Evolutionary conservation across 2,329 filamentous ascomycete species (phyloP).

Genomic region (Epicoccum sorghinum): DNA sequence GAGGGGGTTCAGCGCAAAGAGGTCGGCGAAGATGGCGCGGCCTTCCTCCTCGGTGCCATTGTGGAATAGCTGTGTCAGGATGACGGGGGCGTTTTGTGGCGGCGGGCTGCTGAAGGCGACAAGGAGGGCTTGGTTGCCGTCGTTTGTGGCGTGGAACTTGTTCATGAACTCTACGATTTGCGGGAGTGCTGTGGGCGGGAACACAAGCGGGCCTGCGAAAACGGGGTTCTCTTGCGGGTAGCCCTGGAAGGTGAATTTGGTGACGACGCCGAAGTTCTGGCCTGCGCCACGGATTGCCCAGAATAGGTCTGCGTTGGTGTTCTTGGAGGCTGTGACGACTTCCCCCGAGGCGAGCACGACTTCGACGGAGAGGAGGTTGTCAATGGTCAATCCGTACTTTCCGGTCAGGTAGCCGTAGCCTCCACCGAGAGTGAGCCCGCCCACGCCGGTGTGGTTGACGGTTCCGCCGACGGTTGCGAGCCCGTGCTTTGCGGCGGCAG

Average conservation of each 20-base stretch:
- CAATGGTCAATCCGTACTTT: slow-evolving; percentile 59
- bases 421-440: slow-evolving; percentile 61
- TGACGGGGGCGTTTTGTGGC: slow-evolving; percentile 36
- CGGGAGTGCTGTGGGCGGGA: slow-evolving; percentile 36
- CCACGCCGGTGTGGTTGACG: slow-evolving; percentile 67
- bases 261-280: slow-evolving; percentile 45
- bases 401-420: slow-evolving; percentile 65
- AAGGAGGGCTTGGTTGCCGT: slow-evolving; percentile 39
- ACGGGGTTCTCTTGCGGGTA: slow-evolving; percentile 39
- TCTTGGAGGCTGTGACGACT: slow-evolving; percentile 40
- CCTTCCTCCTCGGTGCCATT: slow-evolving; percentile 43
- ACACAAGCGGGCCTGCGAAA: slow-evolving; percentile 47
- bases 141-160: slow-evolving; percentile 34
- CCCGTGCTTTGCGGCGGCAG: slow-evolving; percentile 55
- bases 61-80: slow-evolving; percentile 41
- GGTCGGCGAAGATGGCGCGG: slow-evolving; percentile 21
- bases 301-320: slow-evolving; percentile 43
- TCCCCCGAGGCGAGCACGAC: slow-evolving; percentile 46
- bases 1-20: slow-evolving; percentile 8
- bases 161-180: slow-evolving; percentile 37
- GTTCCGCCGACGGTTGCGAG: slow-evolving; percentile 68
- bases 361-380: slow-evolving; percentile 47
- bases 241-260: slow-evolving; percentile 52
- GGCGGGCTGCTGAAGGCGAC: slow-evolving; percentile 38
- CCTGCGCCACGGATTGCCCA: slow-evolving; percentile 49